phyloP scores from a whole-genome alignment of 2,329 filamentous ascomycete genomes.

The Aspergillus nomiae region DNA sequence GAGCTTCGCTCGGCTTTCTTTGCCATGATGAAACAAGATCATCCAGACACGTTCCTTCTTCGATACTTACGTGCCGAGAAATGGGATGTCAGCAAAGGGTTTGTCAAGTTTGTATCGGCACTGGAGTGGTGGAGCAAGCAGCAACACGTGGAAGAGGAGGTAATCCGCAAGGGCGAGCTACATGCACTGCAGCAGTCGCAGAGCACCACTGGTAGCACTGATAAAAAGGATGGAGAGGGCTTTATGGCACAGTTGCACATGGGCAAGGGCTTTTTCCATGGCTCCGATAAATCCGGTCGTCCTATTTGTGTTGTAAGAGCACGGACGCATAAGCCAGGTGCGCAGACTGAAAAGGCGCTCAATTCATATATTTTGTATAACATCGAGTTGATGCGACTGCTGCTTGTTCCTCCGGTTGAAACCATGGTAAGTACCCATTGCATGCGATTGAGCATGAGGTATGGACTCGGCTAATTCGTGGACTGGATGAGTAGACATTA shows the following conservation, averaged over 20 bases:
- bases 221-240: constrained; percentile 69
- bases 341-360: constrained; percentile 78
- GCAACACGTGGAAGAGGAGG: constrained; percentile 82
- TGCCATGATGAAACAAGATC: constrained; percentile 88
- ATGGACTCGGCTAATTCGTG: background rate
- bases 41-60: constrained; percentile 80
- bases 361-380: constrained; percentile 88
- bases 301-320: constrained; percentile 84
- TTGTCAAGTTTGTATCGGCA: constrained; percentile 88
- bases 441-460: background rate
- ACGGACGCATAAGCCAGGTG: constrained; percentile 77
- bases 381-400: constrained; percentile 87
- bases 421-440: constrained; percentile 67
- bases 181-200: constrained; percentile 61
- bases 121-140: constrained; percentile 84
- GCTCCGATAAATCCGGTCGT: constrained; percentile 75
- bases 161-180: constrained; percentile 74
- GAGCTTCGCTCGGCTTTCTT: constrained; percentile 78
- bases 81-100: constrained; percentile 88
- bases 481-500: constrained; percentile 63
- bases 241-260: constrained; percentile 81
- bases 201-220: constrained; percentile 53
- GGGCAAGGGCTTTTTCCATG: constrained; percentile 90
- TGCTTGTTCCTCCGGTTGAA: constrained; percentile 76
- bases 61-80: constrained; percentile 82